These are phyloP conservation scores for Phytophthora agathidicida DNA, from an alignment of 352 stramenopile species.

Conservation along the genomic window DNA sequence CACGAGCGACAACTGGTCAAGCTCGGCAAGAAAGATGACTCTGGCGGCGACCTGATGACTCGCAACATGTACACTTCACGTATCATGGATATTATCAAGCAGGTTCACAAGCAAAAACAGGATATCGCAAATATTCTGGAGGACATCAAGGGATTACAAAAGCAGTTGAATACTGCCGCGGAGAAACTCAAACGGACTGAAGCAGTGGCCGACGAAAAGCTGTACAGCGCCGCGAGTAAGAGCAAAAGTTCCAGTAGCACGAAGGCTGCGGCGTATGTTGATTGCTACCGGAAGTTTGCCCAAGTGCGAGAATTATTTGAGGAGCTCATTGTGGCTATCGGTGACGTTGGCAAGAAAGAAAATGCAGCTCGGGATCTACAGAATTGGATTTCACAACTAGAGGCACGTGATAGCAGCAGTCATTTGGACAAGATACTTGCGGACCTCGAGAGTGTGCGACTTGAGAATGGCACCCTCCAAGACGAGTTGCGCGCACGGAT, in stretches of 20 bases:
- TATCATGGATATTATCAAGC: conserved; percentile 93
- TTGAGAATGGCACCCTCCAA: conserved; percentile 72
- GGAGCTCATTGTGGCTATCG: conserved; percentile 68
- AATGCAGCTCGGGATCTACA: conserved; percentile 77
- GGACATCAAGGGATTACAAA: conserved; percentile 80
- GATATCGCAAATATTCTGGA: conserved; percentile 85
- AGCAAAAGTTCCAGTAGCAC: conserved; percentile 31
- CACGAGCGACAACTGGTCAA: conserved; percentile 42
- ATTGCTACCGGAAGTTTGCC: conserved; percentile 87
- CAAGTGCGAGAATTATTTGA: conserved; percentile 86
- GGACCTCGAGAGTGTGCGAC: conserved; percentile 72
- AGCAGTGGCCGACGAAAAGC: conserved; percentile 81
- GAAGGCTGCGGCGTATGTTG: conserved; percentile 55
- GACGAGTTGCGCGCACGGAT: conserved; percentile 47
- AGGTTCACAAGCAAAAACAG: conserved; percentile 89
- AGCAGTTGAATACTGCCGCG: conserved; percentile 74
- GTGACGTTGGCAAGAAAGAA: conserved; percentile 79
- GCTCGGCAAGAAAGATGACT: conserved; percentile 22
- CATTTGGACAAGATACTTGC: conserved; percentile 75
- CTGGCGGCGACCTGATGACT: conserved; percentile 35
- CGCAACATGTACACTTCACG: conserved; percentile 87
- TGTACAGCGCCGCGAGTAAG: conserved; percentile 71
- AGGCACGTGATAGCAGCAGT: conserved; percentile 68
- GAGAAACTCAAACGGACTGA: conserved; percentile 88
- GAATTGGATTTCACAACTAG: conserved; percentile 85